Conservation (phyloP, 352 stramenopile genomes). For the Phytophthora fragariae region DNA sequence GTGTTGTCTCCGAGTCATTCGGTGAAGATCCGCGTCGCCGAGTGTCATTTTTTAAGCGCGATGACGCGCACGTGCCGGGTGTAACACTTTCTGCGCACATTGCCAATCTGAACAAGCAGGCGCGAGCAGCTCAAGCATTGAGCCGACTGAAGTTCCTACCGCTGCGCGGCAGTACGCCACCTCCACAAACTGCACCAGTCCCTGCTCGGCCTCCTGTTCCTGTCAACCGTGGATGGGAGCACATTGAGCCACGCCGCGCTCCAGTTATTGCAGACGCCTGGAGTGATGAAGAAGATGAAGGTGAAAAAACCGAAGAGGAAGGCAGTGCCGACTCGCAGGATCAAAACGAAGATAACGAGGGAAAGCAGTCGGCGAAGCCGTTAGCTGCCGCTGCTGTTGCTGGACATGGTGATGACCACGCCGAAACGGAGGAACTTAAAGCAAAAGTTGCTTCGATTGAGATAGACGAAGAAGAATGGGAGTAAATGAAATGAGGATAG, state of each 20-base stretch:
- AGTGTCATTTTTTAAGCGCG: slow-evolving; percentile 83
- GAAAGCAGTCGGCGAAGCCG: slow-evolving; percentile 5
- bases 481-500: slow-evolving; percentile 12
- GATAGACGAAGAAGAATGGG: slow-evolving; percentile 44
- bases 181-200: slow-evolving; percentile 27
- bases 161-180: slow-evolving; percentile 41
- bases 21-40: slow-evolving; percentile 72
- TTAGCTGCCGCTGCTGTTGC: not conserved
- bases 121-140: slow-evolving; percentile 30
- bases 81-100: slow-evolving; percentile 70
- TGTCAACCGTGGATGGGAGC: slow-evolving; percentile 77
- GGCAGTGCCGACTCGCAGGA: slow-evolving; percentile 25
- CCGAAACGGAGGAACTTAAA: slow-evolving; percentile 21
- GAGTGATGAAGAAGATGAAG: slow-evolving; percentile 76
- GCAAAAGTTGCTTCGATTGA: slow-evolving; percentile 36
- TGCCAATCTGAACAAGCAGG: slow-evolving; percentile 41
- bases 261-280: slow-evolving; percentile 71
- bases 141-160: slow-evolving; percentile 69
- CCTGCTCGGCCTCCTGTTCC: slow-evolving; percentile 36
- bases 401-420: slow-evolving; percentile 16
- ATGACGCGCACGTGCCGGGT: slow-evolving; percentile 54
- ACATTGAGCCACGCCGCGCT: slow-evolving; percentile 55
- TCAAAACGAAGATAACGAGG: slow-evolving; percentile 20
- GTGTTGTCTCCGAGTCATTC: slow-evolving; percentile 78
- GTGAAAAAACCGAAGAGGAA: slow-evolving; percentile 20